Percentiles rank a stretch among this genome's conserved stretches.
phyloP scores from a whole-genome alignment of 2,329 filamentous ascomycete genomes.

The Phialophora expanda region DNA sequence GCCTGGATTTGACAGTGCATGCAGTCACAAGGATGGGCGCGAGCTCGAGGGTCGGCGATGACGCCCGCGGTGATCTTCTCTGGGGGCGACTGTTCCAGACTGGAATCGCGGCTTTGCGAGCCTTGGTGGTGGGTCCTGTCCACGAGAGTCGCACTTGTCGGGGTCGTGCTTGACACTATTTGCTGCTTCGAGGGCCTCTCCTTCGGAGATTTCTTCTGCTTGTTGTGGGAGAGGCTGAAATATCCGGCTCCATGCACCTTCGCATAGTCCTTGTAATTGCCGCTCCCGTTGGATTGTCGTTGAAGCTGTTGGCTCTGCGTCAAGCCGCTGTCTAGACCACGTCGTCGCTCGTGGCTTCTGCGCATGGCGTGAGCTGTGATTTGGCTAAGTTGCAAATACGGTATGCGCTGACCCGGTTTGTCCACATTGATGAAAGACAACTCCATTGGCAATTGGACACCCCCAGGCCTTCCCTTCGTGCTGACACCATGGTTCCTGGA shows the following conservation, averaged over 20 bases:
- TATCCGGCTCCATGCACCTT: not conserved
- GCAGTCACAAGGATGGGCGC: constrained; percentile 5
- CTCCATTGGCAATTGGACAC: constrained; percentile 11
- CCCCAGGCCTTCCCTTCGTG: not conserved
- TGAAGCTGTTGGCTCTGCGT: not conserved
- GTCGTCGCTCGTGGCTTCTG: constrained; percentile 15
- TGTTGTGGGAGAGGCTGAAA: not conserved
- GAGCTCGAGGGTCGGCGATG: not conserved
- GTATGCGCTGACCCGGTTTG: constrained; percentile 9
- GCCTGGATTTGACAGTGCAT: not conserved
- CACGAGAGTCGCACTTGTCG: not conserved
- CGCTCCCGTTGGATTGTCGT: not conserved
- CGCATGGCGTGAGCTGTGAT: constrained; percentile 20
- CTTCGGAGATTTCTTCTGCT: not conserved
- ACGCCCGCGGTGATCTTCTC: not conserved
- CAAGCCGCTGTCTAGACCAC: not conserved
- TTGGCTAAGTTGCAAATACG: constrained; percentile 13
- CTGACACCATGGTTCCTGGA: not conserved
- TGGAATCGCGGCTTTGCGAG: too few species aligned
- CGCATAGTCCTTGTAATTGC: not conserved
- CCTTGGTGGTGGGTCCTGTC: not conserved
- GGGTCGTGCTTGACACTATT: not conserved
- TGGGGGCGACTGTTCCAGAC: not conserved
- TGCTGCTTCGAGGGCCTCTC: not conserved
- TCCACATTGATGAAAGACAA: constrained; percentile 15